phyloP scores from a whole-genome alignment of 2,329 filamentous ascomycete genomes.

The Microascus cirrosus region DNA sequence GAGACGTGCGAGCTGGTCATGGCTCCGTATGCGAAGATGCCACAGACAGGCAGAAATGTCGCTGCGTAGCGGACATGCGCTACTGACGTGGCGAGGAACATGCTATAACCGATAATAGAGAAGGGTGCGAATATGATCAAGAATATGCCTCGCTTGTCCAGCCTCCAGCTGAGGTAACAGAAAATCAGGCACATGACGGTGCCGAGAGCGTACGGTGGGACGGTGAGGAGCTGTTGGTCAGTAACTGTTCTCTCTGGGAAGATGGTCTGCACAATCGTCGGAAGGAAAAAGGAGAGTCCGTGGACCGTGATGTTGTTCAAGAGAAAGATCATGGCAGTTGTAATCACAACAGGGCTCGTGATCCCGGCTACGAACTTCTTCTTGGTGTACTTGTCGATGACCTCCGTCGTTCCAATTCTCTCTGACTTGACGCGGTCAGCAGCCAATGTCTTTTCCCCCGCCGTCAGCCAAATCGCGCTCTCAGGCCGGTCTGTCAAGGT shows the following conservation, averaged over 20 bases:
- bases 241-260: constrained; percentile 44
- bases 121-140: constrained; percentile 43
- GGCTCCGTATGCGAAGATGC: constrained; percentile 49
- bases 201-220: constrained; percentile 53
- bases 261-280: constrained; percentile 53
- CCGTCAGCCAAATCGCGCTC: constrained; percentile 52
- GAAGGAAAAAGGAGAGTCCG: constrained; percentile 53
- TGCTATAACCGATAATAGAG: constrained; percentile 51
- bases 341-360: constrained; percentile 41
- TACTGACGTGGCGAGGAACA: constrained; percentile 43
- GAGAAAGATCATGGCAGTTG: not conserved
- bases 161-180: constrained; percentile 42
- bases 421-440: constrained; percentile 48
- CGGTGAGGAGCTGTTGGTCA: constrained; percentile 51
- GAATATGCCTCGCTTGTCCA: constrained; percentile 42
- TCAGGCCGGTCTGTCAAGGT: constrained; percentile 56
- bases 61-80: constrained; percentile 45
- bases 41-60: constrained; percentile 50
- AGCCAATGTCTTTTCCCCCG: constrained; percentile 51
- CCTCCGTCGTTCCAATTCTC: constrained; percentile 43
- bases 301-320: constrained; percentile 50
- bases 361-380: constrained; percentile 50
- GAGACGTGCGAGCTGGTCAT: constrained; percentile 52
- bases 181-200: constrained; percentile 47
- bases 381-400: constrained; percentile 49